Conservation (phyloP, 305 asterid species). For the Solanum aculeatissimum region DNA sequence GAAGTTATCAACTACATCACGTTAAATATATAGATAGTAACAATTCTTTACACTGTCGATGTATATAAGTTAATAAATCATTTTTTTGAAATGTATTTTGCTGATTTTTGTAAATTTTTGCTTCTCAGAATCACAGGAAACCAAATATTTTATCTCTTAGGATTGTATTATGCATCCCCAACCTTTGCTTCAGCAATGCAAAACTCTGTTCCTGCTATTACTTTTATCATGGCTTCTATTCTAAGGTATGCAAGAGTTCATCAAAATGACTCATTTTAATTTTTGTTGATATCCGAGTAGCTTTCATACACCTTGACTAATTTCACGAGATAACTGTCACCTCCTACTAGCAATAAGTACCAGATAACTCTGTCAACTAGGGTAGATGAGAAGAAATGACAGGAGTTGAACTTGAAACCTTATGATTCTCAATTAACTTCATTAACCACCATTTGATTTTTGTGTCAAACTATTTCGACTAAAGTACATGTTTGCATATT, state of each 20-base stretch:
- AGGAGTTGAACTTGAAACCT: not conserved
- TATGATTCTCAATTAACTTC: not conserved
- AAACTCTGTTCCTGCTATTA: slow-evolving; percentile 79
- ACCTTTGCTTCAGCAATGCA: slow-evolving; percentile 88
- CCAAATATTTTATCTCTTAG: slow-evolving; percentile 76
- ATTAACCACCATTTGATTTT: not conserved
- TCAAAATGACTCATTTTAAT: not conserved
- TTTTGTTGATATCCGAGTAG: not conserved
- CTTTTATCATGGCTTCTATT: slow-evolving; percentile 72
- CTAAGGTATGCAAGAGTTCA: slow-evolving; percentile 27
- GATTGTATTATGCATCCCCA: slow-evolving; percentile 73
- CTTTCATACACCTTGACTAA: no score
- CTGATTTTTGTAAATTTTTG: not conserved
- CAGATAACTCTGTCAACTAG: not conserved
- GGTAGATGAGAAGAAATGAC: not conserved
- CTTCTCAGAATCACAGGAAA: slow-evolving; percentile 66
- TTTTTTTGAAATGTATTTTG: not conserved
- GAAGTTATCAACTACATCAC: not conserved
- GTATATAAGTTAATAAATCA: not conserved
- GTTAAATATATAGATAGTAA: not conserved
- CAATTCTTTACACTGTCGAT: not conserved
- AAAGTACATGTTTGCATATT: not conserved
- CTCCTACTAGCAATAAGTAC: no score
- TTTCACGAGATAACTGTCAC: no score
- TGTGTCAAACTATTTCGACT: not conserved